Conservation (phyloP, 2,329 filamentous ascomycete genomes). For the Ophiostoma sp. region DNA sequence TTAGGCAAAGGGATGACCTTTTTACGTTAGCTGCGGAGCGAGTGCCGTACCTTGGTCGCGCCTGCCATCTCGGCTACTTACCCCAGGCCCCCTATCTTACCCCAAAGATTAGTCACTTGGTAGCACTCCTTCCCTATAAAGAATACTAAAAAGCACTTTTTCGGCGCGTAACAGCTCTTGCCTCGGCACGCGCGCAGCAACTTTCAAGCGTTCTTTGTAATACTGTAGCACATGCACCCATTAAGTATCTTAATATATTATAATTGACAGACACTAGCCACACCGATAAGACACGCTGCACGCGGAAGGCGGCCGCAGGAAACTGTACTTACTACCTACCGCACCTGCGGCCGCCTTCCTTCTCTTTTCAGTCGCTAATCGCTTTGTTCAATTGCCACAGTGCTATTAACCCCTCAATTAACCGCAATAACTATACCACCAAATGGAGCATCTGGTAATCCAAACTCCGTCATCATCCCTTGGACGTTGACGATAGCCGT, state of each 20-base stretch:
- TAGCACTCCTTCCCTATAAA: conserved; percentile 5
- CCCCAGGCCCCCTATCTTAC: conserved; percentile 9
- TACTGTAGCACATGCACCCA: background rate
- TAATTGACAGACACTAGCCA: background rate
- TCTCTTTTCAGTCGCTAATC: background rate
- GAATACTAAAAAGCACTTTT: background rate
- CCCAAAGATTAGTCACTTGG: background rate
- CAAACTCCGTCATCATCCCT: conserved; percentile 3
- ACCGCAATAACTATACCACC: background rate
- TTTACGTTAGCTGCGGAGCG: background rate
- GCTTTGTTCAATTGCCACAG: conserved; percentile 8
- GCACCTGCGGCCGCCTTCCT: background rate
- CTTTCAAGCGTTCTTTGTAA: background rate
- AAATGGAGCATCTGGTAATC: conserved; percentile 2
- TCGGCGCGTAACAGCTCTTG: conserved; percentile 24
- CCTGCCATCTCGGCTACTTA: background rate
- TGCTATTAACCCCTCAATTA: conserved; percentile 3
- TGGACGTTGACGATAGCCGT: background rate
- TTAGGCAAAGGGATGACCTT: background rate
- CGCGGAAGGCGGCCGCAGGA: background rate
- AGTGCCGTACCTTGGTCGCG: background rate
- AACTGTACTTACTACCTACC: too few relatives aligned
- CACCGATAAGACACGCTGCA: background rate
- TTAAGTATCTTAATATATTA: background rate
- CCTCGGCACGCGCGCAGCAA: conserved; percentile 33